Base-by-base conservation (phyloP, 2,329 filamentous ascomycete species). In the Coniochaeta sp. region DNA sequence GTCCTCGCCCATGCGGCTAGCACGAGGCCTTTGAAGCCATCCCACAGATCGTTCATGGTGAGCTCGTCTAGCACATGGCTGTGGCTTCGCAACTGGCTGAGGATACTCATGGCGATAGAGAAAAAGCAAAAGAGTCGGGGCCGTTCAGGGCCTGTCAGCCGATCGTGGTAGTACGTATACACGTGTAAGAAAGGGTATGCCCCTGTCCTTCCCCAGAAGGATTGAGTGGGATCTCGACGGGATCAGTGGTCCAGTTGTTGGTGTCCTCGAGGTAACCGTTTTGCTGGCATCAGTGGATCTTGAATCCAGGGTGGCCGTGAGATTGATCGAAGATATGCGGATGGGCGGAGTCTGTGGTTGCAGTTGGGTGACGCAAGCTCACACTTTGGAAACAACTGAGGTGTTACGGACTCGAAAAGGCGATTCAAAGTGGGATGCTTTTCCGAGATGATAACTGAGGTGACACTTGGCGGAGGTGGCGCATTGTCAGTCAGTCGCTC, bases 1-100 rank as follows among this genome's bases (percentile, higher is more conserved):
- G 62, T 69, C 53, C 59, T 60, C 14, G 60, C 56, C 69, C 68
- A 71, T 33, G 61, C 48, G 24, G 61, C 58, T 16, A 61, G 28
- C 6, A 51, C 38, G 16, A 67, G 50, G 22, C 50, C 51, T 42
- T 60, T 61, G 10, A 56, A 30, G 47, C 60, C 58, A 30, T 55
- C 53, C 55, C 55, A 58, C 40, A 60, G 27, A 16, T 57, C 56
- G 35, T 54, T 32, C 53, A 63, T 54, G 22, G 50, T 57, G 30
- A 53, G 55, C 32, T 60, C 61, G 49, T 55, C 52, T 26, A 53
- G 42, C 50, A 40, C 51, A 56, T 56, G 31, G 48, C 46, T 51
- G 28, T 54, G n/a, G 13, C 50, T 45, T 18, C 27, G 32, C 42
- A 53, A 27, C 20, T 51, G 30, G 20, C 35, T 35, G 28, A 49